Base-by-base conservation (phyloP, 1,139 yeast genomes). In the Yamadazyma friedrichii region DNA sequence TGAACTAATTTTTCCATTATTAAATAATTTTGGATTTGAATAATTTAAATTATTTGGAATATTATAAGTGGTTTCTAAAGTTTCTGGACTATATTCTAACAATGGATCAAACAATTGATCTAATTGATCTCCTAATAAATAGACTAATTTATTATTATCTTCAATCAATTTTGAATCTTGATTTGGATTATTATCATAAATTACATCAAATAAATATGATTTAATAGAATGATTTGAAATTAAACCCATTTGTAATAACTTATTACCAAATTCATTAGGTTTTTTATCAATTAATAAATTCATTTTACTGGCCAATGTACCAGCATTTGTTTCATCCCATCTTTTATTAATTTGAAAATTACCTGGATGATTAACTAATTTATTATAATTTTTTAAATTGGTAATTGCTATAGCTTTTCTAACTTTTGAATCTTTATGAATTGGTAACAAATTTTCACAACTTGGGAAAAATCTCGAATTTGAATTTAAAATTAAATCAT, bases 81-180 rank as follows among this genome's bases (percentile, higher is more conserved):
- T 80, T 59, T 91, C 96, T 0, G 98, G 98, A 0, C 95, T 86
- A 58, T 91, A 91, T 59, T 91, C 97, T 8, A 88, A 74, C 39
- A 89, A 64, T 0, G 97, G 96, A 55, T 91, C 95, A 61, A 91
- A 91, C 31, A 91, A 63, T 51, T 86, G 94, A 49, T 89, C 96
- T 38, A 88, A 66, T 59, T 91, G 97, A 36, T 82, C 83, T 0
- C 98, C 98, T 20, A 91, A 62, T 33, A 84, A 58, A 46, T 74
- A 82, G 0, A 89, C 96, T 25, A 91, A 60, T 44, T 72, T 78
- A 54, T 91, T 88, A 58, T 88, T 89, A 37, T 83, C 87, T n/a
- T 82, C 73, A 12, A 55, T 51, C 1, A 38, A 36, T 15, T 46
- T 50, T 11, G 52, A 48, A 29, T 49, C 51, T 5, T 38, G 36